Evolutionary conservation across 129 eudicot species (phyloP).

Genomic region (Smallanthus sonchifolius): DNA sequence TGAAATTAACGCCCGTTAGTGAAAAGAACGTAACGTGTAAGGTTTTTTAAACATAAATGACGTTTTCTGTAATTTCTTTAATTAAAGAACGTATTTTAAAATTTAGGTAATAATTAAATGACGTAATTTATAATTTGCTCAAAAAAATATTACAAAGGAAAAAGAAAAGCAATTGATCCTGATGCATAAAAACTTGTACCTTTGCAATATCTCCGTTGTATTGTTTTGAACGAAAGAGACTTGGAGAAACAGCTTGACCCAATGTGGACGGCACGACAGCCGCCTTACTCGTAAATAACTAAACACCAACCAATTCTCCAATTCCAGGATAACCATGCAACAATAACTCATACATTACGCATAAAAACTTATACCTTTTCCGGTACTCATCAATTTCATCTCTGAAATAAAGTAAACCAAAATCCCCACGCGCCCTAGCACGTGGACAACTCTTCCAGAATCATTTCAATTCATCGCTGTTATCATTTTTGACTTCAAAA

Average conservation of each 20-base stretch:
- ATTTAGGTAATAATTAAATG: no score
- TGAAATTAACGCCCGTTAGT: no score
- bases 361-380: background rate
- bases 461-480: conserved; percentile 23
- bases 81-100: no score
- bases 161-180: background rate
- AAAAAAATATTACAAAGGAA: no score
- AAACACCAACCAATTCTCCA: background rate
- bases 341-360: background rate
- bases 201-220: background rate
- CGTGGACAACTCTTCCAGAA: conserved; percentile 10
- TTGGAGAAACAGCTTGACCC: conserved; percentile 1
- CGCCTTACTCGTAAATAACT: conserved; percentile 26
- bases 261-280: conserved; percentile 14
- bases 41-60: no score
- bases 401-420: background rate
- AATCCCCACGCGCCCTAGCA: conserved; percentile 12
- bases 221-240: conserved; percentile 23
- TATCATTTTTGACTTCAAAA: conserved; percentile 26
- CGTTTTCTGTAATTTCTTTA: no score
- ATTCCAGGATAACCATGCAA: background rate
- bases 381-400: background rate
- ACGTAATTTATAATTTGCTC: no score
- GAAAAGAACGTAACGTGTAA: no score
- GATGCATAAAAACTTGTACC: conserved; percentile 3